phyloP scores from a whole-genome alignment of 371 early-diverging fungal species.

The Gilbertella persicaria region DNA sequence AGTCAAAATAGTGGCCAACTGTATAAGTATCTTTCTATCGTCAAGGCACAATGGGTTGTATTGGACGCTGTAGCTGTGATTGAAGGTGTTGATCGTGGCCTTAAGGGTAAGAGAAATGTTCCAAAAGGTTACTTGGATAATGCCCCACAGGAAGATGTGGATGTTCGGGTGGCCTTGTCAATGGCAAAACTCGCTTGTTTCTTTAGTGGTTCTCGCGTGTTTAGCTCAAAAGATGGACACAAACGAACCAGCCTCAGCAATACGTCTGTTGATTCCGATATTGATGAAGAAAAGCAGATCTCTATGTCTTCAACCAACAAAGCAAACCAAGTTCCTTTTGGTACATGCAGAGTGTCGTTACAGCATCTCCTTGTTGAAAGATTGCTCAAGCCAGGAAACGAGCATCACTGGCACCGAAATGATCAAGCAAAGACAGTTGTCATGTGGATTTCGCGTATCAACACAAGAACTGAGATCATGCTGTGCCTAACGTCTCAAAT shows the following conservation, averaged over 20 bases:
- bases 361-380: constrained; percentile 19
- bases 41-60: constrained; percentile 8
- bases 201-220: constrained; percentile 28
- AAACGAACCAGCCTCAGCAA: constrained; percentile 2
- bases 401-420: constrained; percentile 2
- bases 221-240: constrained; percentile 4
- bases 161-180: neutral
- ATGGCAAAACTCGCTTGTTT: constrained; percentile 22
- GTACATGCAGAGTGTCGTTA: constrained; percentile 11
- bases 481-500: neutral
- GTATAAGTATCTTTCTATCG: constrained; percentile 3
- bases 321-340: constrained; percentile 5
- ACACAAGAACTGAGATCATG: constrained; percentile 12
- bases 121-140: constrained; percentile 43
- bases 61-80: constrained; percentile 15
- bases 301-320: neutral
- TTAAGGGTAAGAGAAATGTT: constrained; percentile 25
- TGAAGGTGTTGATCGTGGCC: constrained; percentile 33
- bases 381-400: constrained; percentile 3
- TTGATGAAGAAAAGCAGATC: constrained; percentile 1
- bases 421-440: constrained; percentile 20
- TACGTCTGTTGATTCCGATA: neutral
- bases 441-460: constrained; percentile 38
- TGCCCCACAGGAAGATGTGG: constrained; percentile 36
- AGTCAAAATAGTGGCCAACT: neutral